Percentiles rank a stretch among this genome's conserved stretches.
Evolutionary conservation across 257 asterid genomes (phyloP).

Genomic region (Petunia axillaris): DNA sequence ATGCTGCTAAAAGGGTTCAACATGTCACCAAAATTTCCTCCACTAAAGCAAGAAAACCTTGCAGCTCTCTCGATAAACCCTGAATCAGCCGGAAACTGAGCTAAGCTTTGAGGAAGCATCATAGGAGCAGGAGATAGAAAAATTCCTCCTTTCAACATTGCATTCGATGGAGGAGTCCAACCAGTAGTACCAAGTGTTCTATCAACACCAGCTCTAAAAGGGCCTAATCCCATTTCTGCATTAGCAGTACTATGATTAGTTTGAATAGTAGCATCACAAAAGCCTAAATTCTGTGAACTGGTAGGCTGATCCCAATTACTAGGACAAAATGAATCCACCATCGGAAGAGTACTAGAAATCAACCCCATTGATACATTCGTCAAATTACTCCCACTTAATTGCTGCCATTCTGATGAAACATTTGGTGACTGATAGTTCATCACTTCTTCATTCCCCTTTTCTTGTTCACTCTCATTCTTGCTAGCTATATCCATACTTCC

Average conservation of each 20-base stretch:
- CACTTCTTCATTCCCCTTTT: slow-evolving; percentile 47
- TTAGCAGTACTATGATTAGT: slow-evolving; percentile 44
- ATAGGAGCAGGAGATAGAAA: slow-evolving; percentile 58
- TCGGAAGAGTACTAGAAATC: slow-evolving; percentile 45
- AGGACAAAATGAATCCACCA: slow-evolving; percentile 59
- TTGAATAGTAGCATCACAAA: slow-evolving; percentile 52
- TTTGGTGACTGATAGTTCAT: slow-evolving; percentile 49
- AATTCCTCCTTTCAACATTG: slow-evolving; percentile 60
- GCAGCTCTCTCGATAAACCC: slow-evolving; percentile 91
- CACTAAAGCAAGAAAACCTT: slow-evolving; percentile 80
- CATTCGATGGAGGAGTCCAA: slow-evolving; percentile 49
- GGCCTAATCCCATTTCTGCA: slow-evolving; percentile 28
- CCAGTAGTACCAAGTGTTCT: slow-evolving; percentile 41
- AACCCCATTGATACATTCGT: slow-evolving; percentile 48
- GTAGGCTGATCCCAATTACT: slow-evolving; percentile 64
- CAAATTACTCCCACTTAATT: slow-evolving; percentile 48
- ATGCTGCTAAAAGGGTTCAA: slow-evolving; percentile 47
- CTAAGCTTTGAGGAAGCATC: slow-evolving; percentile 60
- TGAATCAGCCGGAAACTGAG: slow-evolving; percentile 82
- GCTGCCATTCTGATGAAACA: slow-evolving; percentile 75
- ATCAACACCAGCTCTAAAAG: slow-evolving; percentile 39
- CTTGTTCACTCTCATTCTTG: slow-evolving; percentile 53
- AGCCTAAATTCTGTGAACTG: slow-evolving; percentile 56
- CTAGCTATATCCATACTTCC: slow-evolving; percentile 51
- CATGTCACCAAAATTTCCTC: slow-evolving; percentile 69